Conservation (phyloP, 1,284 basidiomycete genomes). For the Ustanciosporium gigantosporum region DNA sequence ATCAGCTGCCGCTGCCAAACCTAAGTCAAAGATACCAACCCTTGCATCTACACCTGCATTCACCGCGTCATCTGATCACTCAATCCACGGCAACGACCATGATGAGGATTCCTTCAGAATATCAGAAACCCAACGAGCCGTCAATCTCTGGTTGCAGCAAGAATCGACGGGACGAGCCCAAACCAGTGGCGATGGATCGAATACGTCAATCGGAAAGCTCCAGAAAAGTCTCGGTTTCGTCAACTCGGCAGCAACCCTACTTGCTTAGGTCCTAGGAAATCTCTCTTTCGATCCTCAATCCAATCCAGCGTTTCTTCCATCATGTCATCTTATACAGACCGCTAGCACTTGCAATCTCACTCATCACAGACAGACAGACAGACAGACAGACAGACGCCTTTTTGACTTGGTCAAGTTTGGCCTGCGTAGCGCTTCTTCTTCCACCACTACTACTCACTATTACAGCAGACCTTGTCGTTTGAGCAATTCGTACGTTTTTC, state of each 20-base stretch:
- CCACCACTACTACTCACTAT: neutral
- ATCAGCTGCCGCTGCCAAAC: constrained; percentile 10
- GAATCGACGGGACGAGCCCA: constrained; percentile 9
- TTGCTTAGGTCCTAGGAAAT: no score
- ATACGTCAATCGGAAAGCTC: constrained; percentile 8
- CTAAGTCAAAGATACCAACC: neutral
- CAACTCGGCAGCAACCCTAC: constrained; percentile 3
- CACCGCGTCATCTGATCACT: no score
- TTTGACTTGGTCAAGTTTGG: no score
- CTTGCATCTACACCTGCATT: neutral
- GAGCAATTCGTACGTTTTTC: constrained; percentile 59
- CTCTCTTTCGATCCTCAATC: no score
- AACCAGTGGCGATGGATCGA: neutral
- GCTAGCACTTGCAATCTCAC: no score
- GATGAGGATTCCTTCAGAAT: neutral
- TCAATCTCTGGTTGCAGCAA: constrained; percentile 20
- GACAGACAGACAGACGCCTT: no score
- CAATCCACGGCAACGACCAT: neutral
- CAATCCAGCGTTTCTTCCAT: no score
- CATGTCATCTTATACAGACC: no score
- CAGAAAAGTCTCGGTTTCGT: constrained; percentile 13
- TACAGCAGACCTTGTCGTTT: constrained; percentile 59
- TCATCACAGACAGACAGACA: no score
- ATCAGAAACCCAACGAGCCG: constrained; percentile 4
- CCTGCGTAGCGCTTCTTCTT: no score